phyloP scores from a whole-genome alignment of 768 basidiomycete genomes.

The Termitomyces sp. region DNA sequence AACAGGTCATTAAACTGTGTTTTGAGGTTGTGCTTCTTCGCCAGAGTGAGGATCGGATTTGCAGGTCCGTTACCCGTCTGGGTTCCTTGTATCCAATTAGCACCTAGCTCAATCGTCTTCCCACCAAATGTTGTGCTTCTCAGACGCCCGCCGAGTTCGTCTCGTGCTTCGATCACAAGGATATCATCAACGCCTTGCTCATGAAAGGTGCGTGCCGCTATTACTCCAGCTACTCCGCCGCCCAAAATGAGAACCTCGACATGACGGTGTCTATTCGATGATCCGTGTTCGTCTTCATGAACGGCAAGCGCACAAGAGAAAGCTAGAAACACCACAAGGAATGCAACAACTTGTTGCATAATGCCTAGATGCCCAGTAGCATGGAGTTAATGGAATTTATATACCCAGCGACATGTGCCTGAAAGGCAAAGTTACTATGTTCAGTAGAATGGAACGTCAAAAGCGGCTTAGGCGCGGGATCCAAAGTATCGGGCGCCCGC shows the following conservation, averaged over 20 bases:
- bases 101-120: constrained; percentile 48
- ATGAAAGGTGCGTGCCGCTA: constrained; percentile 57
- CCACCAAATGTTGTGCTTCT: constrained; percentile 40
- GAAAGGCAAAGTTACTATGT: too few relatives aligned
- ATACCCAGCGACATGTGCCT: neutral
- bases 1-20: constrained; percentile 40
- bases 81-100: constrained; percentile 57
- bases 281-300: neutral
- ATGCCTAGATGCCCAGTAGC: neutral
- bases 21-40: constrained; percentile 46
- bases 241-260: constrained; percentile 53
- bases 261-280: neutral
- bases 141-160: constrained; percentile 59
- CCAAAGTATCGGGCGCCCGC: too few relatives aligned
- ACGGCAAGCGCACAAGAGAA: neutral
- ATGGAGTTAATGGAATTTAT: too few relatives aligned
- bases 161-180: constrained; percentile 54
- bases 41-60: constrained; percentile 58
- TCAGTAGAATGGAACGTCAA: too few relatives aligned
- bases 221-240: constrained; percentile 60
- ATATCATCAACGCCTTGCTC: constrained; percentile 49
- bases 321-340: neutral
- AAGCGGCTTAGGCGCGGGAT: too few relatives aligned
- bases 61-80: constrained; percentile 40
- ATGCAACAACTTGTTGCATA: too few relatives aligned